Conservation (phyloP, 352 stramenopile genomes). For the Phytopythium vexans region DNA sequence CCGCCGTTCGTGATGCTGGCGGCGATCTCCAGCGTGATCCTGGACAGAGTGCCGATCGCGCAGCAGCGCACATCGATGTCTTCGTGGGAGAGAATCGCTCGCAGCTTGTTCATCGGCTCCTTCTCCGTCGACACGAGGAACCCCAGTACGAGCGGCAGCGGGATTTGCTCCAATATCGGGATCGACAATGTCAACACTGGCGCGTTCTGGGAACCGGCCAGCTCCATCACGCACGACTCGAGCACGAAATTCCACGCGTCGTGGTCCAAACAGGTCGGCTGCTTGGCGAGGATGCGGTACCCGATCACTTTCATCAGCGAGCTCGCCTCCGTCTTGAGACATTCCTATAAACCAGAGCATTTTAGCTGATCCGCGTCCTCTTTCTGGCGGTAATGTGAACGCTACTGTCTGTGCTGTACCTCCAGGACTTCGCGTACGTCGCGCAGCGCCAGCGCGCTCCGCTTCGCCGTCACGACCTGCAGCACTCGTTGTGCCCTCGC, state of each 20-base stretch:
- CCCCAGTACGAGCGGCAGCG: conserved; percentile 48
- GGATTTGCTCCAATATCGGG: conserved; percentile 53
- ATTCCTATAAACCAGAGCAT: conserved; percentile 33
- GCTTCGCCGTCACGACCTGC: conserved; percentile 44
- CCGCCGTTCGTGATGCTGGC: conserved; percentile 49
- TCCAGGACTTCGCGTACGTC: conserved; percentile 64
- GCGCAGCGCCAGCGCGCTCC: conserved; percentile 49
- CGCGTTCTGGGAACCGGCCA: conserved; percentile 66
- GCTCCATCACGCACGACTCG: conserved; percentile 54
- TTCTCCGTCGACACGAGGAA: conserved; percentile 67
- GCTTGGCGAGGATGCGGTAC: conserved; percentile 58
- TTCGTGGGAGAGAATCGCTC: conserved; percentile 62
- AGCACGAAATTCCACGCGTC: conserved; percentile 66
- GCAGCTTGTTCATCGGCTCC: conserved; percentile 80
- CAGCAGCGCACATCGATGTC: conserved; percentile 51
- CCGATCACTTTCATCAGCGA: conserved; percentile 60
- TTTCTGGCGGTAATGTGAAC: not conserved
- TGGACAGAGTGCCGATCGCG: conserved; percentile 58
- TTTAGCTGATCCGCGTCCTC: too few species aligned
- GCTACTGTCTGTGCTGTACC: conserved; percentile 14
- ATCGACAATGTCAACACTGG: conserved; percentile 45
- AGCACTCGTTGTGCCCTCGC: conserved; percentile 62
- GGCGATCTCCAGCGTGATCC: conserved; percentile 45
- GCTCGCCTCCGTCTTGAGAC: conserved; percentile 59
- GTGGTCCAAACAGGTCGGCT: conserved; percentile 51